Conservation (phyloP, 2,329 filamentous ascomycete species). For the Blastomyces gilchristii region DNA sequence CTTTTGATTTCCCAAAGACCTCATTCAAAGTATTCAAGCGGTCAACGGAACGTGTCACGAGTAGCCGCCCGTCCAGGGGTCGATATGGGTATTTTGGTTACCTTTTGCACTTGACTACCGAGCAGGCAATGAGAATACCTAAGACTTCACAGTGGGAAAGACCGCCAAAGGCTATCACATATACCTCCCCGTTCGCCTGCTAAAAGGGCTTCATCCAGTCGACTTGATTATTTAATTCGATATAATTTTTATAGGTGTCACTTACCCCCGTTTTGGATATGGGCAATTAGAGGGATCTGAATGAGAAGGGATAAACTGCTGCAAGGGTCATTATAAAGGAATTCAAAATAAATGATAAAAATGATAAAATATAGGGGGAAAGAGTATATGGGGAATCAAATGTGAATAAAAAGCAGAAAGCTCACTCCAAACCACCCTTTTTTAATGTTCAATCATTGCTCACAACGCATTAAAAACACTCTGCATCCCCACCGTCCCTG, state of each 20-base stretch:
- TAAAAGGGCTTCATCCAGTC: neutral
- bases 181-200: no score
- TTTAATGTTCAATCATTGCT: neutral
- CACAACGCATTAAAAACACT: constrained; percentile 61
- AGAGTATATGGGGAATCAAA: neutral
- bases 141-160: neutral
- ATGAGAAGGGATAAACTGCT: neutral
- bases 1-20: neutral
- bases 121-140: neutral
- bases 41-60: no score
- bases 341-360: neutral
- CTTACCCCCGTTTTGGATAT: no score
- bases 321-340: neutral
- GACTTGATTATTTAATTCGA: neutral
- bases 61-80: no score
- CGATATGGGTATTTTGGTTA: no score
- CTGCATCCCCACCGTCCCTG: constrained; percentile 68
- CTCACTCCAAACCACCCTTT: neutral
- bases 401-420: neutral
- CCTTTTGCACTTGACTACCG: no score
- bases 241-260: neutral
- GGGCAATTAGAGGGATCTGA: neutral
- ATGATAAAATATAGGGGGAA: neutral
- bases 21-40: no score
- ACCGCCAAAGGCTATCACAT: no score